phyloP scores from a whole-genome alignment of 352 stramenopile species.

The Elongisporangium prolatum region DNA sequence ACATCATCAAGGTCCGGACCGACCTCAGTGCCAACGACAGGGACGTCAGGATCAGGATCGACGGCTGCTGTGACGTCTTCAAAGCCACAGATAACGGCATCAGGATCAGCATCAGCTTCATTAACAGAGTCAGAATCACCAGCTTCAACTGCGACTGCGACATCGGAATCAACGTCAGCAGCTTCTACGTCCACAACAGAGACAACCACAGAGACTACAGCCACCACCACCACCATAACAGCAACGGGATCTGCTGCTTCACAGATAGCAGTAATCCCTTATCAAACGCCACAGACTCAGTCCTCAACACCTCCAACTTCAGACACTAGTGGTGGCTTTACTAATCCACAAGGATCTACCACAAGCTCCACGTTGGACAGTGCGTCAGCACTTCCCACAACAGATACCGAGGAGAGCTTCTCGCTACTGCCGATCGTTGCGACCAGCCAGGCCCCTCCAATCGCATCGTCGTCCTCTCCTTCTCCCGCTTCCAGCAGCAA shows the following conservation, averaged over 20 bases:
- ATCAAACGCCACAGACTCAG: neutral
- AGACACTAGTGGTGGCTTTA: neutral
- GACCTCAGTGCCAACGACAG: neutral
- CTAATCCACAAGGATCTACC: neutral
- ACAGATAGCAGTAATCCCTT: neutral
- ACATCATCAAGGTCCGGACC: neutral
- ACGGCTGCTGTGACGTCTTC: too few species aligned
- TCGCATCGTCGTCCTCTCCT: neutral
- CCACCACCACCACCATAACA: neutral
- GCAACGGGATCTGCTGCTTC: neutral
- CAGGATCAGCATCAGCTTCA: neutral
- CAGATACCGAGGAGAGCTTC: neutral
- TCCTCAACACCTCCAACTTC: neutral
- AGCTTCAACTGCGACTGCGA: neutral
- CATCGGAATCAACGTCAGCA: constrained; percentile 4
- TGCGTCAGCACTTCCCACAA: neutral
- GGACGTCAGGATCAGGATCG: neutral
- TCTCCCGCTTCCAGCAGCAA: neutral
- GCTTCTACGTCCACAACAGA: neutral
- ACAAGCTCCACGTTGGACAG: neutral
- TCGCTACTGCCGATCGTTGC: neutral
- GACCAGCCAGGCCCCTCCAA: neutral
- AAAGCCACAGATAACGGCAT: neutral
- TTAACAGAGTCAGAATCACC: neutral
- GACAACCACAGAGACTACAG: neutral